Base-by-base conservation (phyloP, 306 rosid genomes). In the Gleditsia sinensis region DNA sequence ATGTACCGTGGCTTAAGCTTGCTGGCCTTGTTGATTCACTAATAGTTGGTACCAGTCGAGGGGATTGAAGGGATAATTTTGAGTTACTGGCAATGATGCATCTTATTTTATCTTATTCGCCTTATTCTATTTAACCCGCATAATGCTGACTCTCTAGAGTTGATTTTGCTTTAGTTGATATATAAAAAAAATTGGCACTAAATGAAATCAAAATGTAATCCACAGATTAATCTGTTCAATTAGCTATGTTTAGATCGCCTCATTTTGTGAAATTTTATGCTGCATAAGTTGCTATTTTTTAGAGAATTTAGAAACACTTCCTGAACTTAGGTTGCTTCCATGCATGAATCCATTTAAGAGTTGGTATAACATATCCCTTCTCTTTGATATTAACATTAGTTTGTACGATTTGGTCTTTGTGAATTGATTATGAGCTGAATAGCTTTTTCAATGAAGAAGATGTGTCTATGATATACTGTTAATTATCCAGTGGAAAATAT, bases 371-470 rank as follows among this genome's bases (percentile, higher is more conserved):
- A 34, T 48, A 60, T 33, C 49, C 69, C 69, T 21, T 73, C 20
- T 59, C 10, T 60, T 12, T 20, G 45, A 43, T 57, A 32, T 42
- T 17, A 46, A 17, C 24, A 10, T 56, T 56, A 24, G 23, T 40
- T 57, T 57, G 27, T 40, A 16, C 24, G 13, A 12, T 73, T 61
- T 63, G 49, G 17, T 33, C 19, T 11, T 33, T 57, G 51, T 11
- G 19, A 25, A 34, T 23, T 57, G 49, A 33, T 57, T 21, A 30
- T 16, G 21, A 56, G 27, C 49, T 67, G 21, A 53, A 16, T 57
- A 57, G 42, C 51, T 58, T 77, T 27, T 56, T 17, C 40, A 55
- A 20, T 55, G 74, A 43, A 64, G 55, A 75, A 43, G 11, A 14
- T 42, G 8, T 64, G 6, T 24, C 55, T 14, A 23, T 37, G 28